Conservation (phyloP, 2,329 filamentous ascomycete species). For the Penicillium sp. region DNA sequence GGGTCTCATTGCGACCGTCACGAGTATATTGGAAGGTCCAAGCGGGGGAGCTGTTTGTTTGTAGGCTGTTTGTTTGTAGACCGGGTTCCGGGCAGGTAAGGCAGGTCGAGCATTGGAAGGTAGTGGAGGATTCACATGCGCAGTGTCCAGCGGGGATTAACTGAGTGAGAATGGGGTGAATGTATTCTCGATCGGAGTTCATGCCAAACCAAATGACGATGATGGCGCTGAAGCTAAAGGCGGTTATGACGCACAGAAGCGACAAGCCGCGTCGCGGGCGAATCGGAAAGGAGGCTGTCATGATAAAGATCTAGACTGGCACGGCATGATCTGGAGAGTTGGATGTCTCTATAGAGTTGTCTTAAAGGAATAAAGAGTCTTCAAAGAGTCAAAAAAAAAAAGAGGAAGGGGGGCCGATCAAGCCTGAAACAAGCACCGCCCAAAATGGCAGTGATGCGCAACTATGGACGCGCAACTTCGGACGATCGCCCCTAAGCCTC, state of each 20-base stretch:
- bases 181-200: conserved; percentile 32
- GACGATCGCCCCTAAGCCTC: background rate
- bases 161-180: conserved; percentile 32
- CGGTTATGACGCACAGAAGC: conserved; percentile 16
- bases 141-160: conserved; percentile 35
- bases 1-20: conserved; percentile 26
- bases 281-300: conserved; percentile 18
- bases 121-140: conserved; percentile 32
- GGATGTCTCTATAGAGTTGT: background rate
- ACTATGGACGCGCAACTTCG: background rate
- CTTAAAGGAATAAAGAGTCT: no score
- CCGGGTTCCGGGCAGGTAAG: conserved; percentile 21
- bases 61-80: conserved; percentile 10
- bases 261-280: conserved; percentile 20
- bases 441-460: background rate
- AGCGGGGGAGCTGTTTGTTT: conserved; percentile 8
- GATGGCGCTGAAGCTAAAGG: conserved; percentile 15
- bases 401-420: background rate
- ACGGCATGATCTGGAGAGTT: conserved; percentile 1
- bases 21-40: conserved; percentile 30
- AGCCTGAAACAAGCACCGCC: background rate
- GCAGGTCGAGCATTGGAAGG: conserved; percentile 33
- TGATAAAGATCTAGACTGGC: conserved; percentile 2
- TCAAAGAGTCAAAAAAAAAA: background rate
- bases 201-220: conserved; percentile 28